These are phyloP conservation scores for Termitomyces sp. DNA, from an alignment of 768 basidiomycete genomes.

Conservation along the genomic window DNA sequence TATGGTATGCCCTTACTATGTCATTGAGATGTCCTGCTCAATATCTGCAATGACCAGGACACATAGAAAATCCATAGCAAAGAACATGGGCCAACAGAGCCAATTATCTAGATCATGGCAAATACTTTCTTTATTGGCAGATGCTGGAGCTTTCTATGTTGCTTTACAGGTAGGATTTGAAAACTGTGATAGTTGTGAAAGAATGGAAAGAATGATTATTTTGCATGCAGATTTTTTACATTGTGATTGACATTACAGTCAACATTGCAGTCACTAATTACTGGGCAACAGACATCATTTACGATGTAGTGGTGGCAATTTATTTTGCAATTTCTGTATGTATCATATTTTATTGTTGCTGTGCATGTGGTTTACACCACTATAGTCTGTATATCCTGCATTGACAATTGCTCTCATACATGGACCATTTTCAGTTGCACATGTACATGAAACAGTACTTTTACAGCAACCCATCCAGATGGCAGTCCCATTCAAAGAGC, in stretches of 20 bases:
- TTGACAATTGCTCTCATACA: not conserved
- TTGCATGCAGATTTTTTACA: not conserved
- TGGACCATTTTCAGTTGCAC: not conserved
- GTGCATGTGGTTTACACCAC: not conserved
- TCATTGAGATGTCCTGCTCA: not conserved
- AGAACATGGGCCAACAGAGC: not conserved
- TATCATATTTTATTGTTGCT: not conserved
- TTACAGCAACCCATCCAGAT: too few species aligned
- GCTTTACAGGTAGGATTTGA: not conserved
- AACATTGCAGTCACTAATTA: not conserved
- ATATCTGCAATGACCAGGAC: not conserved
- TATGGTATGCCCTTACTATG: not conserved
- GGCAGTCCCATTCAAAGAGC: not conserved
- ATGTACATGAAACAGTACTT: not conserved
- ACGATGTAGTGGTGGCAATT: not conserved
- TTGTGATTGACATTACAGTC: not conserved
- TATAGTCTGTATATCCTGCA: not conserved
- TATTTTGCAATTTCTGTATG: not conserved
- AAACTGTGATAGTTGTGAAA: not conserved
- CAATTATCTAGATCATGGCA: not conserved
- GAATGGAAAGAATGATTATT: not conserved
- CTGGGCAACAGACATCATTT: not conserved
- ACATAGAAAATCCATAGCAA: not conserved
- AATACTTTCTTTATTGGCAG: not conserved
- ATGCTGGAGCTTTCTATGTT: not conserved